Conservation (phyloP, 352 stramenopile genomes). For the Globisporangium abappressorium region DNA sequence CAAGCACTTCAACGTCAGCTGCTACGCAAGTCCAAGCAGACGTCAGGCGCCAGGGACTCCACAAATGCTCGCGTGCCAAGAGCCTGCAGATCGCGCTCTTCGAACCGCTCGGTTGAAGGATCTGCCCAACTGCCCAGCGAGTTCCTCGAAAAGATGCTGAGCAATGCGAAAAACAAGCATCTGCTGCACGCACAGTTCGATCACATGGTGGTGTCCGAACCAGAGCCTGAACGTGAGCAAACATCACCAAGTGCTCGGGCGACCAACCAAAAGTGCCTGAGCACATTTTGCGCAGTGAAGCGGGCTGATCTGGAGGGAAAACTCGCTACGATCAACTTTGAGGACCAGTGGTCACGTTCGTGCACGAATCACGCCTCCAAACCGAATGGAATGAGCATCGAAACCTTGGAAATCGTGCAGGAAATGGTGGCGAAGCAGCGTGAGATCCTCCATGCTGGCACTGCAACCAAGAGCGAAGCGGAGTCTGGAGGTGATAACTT, state of each 20-base stretch:
- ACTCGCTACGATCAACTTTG: constrained; percentile 24
- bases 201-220: neutral
- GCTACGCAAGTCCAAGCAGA: neutral
- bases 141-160: constrained; percentile 17
- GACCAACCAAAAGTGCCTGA: neutral
- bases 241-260: neutral
- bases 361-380: neutral
- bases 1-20: neutral
- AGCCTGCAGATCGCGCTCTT: neutral
- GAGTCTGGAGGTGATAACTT: neutral
- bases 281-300: constrained; percentile 34
- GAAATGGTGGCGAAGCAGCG: constrained; percentile 13
- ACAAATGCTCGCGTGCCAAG: too few species aligned
- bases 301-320: constrained; percentile 21
- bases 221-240: neutral
- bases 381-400: constrained; percentile 12
- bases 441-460: neutral
- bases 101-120: neutral
- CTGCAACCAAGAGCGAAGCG: too few species aligned
- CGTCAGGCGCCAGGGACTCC: neutral
- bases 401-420: constrained; percentile 8
- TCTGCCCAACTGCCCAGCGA: neutral
- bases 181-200: constrained; percentile 19
- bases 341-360: neutral
- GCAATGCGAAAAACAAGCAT: constrained; percentile 17